Percentiles rank a stretch among this genome's conserved stretches.
phyloP scores from a whole-genome alignment of 1,284 basidiomycete species.

The Ceratobasidium sp. region DNA sequence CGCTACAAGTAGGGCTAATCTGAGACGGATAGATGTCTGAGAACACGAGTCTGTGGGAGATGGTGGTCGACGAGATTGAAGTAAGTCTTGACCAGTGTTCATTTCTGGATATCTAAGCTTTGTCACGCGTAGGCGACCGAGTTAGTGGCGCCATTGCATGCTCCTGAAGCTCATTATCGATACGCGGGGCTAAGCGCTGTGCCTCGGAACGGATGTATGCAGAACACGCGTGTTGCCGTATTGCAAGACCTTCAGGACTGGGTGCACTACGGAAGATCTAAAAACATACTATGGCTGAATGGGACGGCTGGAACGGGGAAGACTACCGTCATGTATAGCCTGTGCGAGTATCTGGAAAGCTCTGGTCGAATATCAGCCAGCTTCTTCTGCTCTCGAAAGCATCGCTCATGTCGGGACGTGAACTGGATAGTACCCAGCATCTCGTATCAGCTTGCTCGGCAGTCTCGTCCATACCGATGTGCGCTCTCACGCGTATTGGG shows the following conservation, averaged over 20 bases:
- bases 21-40: not conserved
- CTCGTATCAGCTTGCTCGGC: not conserved
- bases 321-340: constrained; percentile 1
- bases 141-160: not conserved
- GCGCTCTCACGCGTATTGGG: not conserved
- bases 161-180: not conserved
- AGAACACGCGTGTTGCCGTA: not conserved
- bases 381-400: constrained; percentile 17
- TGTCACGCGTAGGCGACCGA: not conserved
- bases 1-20: not conserved
- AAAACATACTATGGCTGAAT: not conserved
- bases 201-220: not conserved
- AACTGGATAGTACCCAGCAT: not conserved
- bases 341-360: constrained; percentile 1
- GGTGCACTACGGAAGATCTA: not conserved
- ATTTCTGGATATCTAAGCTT: not conserved
- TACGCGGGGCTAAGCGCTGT: not conserved
- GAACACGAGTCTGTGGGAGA: not conserved
- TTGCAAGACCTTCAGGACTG: not conserved
- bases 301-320: constrained; percentile 12
- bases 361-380: not conserved
- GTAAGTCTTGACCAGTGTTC: not conserved
- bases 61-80: not conserved
- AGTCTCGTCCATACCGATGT: not conserved
- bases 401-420: not conserved